Percentiles rank a stretch among this genome's conserved stretches.
These are phyloP conservation scores for Castanopsis chinensis DNA, from an alignment of 306 rosid genomes.

Conservation along the genomic window DNA sequence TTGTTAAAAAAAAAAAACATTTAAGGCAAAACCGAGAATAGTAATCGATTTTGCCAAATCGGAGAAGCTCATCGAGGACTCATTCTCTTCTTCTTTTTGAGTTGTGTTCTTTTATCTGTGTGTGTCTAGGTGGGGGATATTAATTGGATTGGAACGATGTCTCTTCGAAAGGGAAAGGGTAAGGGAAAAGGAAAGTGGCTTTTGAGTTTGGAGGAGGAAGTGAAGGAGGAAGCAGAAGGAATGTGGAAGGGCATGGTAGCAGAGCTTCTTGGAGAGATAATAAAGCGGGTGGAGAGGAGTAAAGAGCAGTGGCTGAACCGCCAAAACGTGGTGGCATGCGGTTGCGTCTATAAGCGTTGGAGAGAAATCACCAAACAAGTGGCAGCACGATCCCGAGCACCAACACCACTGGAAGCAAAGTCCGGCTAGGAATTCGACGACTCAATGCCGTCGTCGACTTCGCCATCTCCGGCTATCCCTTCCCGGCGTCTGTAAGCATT, in stretches of 20 bases:
- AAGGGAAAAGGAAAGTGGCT: no score
- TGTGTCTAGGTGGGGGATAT: no score
- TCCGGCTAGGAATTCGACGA: slow-evolving; percentile 56
- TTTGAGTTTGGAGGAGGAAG: neutral
- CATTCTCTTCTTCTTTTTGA: no score
- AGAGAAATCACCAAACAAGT: slow-evolving; percentile 74
- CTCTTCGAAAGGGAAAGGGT: no score
- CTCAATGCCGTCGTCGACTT: slow-evolving; percentile 27
- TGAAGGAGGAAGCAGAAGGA: slow-evolving; percentile 13
- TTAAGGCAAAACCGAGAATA: no score
- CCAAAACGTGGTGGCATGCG: slow-evolving; percentile 79
- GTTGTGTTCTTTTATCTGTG: no score
- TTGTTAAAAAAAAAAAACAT: no score
- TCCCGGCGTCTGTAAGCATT: slow-evolving; percentile 22
- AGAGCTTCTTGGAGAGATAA: slow-evolving; percentile 83
- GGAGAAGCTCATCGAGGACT: no score
- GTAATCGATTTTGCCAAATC: no score
- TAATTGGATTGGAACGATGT: no score
- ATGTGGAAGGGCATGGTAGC: slow-evolving; percentile 82
- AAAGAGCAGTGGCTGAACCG: slow-evolving; percentile 84
- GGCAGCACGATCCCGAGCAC: slow-evolving; percentile 59
- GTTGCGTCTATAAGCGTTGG: slow-evolving; percentile 95
- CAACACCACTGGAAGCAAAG: slow-evolving; percentile 48
- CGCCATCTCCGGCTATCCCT: slow-evolving; percentile 27
- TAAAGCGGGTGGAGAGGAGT: slow-evolving; percentile 63